Evolutionary conservation across 2,329 filamentous ascomycete species (phyloP).

Genomic region (Pseudogymnoascus sp.): DNA sequence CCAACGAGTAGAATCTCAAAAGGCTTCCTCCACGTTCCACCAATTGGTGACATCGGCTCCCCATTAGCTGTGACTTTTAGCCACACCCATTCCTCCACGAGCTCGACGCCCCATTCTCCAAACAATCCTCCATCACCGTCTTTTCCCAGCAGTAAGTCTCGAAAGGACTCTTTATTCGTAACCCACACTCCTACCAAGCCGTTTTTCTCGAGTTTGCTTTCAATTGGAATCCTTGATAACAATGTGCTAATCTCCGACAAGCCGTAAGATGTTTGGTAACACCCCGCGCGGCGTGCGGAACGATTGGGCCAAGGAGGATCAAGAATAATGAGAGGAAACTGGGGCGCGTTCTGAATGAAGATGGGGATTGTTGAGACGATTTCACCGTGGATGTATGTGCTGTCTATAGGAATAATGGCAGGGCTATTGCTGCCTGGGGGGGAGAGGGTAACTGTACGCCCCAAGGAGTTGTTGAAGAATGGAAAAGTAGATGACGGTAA

Average conservation of each 20-base stretch:
- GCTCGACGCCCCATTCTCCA: constrained; percentile 55
- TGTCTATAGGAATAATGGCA: constrained; percentile 33
- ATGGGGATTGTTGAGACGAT: constrained; percentile 33
- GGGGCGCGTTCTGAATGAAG: constrained; percentile 37
- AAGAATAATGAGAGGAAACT: constrained; percentile 60
- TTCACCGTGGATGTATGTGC: constrained; percentile 41
- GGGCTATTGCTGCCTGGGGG: constrained; percentile 10
- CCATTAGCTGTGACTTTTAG: constrained; percentile 61
- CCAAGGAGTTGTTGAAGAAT: neutral
- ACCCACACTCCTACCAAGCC: constrained; percentile 67
- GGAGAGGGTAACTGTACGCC: neutral
- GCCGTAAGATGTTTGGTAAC: constrained; percentile 40
- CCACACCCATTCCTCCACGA: constrained; percentile 69
- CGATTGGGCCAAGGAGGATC: constrained; percentile 79
- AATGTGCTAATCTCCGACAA: constrained; percentile 38
- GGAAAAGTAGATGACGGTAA: neutral
- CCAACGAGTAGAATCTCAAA: constrained; percentile 66
- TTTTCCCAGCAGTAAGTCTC: constrained; percentile 42
- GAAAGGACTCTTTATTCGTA: constrained; percentile 56
- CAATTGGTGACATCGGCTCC: constrained; percentile 53
- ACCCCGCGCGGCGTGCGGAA: constrained; percentile 54
- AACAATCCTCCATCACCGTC: constrained; percentile 50
- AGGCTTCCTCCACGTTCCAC: constrained; percentile 60
- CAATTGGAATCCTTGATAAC: constrained; percentile 48
- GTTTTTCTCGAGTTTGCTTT: constrained; percentile 41